Conservation (phyloP, 2,329 filamentous ascomycete species). For the Botryotinia convoluta region DNA sequence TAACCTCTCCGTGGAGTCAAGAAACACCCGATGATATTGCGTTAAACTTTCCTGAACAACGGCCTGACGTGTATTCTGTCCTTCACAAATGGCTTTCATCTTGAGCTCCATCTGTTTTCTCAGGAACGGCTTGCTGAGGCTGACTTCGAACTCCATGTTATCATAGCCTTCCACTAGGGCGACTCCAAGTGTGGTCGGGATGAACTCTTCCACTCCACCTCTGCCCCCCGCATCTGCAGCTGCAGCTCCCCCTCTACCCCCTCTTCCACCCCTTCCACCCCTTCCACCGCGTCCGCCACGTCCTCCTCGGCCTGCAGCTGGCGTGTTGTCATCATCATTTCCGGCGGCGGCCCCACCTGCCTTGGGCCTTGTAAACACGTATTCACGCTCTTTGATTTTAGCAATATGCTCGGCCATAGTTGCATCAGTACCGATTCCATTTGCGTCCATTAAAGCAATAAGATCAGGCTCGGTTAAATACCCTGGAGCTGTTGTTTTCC, state of each 20-base stretch:
- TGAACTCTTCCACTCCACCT: slow-evolving; percentile 72
- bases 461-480: slow-evolving; percentile 95
- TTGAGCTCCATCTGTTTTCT: slow-evolving; percentile 97
- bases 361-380: slow-evolving; percentile 66
- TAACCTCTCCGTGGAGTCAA: slow-evolving; percentile 75
- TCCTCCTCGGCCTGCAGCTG: slow-evolving; percentile 41
- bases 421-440: slow-evolving; percentile 96
- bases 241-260: slow-evolving; percentile 42
- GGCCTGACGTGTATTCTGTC: slow-evolving; percentile 67
- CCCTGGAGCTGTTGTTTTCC: slow-evolving; percentile 79
- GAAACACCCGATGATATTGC: slow-evolving; percentile 84
- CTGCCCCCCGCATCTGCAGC: slow-evolving; percentile 44
- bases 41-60: slow-evolving; percentile 81
- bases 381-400: slow-evolving; percentile 88
- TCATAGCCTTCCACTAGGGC: slow-evolving; percentile 94
- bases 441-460: slow-evolving; percentile 95
- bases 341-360: slow-evolving; percentile 36
- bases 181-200: slow-evolving; percentile 87
- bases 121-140: slow-evolving; percentile 90
- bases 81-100: slow-evolving; percentile 96
- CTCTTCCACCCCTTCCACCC: slow-evolving; percentile 45
- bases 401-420: slow-evolving; percentile 99
- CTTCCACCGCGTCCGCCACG: slow-evolving; percentile 43
- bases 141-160: slow-evolving; percentile 87
- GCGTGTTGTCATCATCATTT: slow-evolving; percentile 37